These are phyloP conservation scores for Zygoascus ofunaensis DNA, from an alignment of 805 yeast species.

Conservation along the genomic window DNA sequence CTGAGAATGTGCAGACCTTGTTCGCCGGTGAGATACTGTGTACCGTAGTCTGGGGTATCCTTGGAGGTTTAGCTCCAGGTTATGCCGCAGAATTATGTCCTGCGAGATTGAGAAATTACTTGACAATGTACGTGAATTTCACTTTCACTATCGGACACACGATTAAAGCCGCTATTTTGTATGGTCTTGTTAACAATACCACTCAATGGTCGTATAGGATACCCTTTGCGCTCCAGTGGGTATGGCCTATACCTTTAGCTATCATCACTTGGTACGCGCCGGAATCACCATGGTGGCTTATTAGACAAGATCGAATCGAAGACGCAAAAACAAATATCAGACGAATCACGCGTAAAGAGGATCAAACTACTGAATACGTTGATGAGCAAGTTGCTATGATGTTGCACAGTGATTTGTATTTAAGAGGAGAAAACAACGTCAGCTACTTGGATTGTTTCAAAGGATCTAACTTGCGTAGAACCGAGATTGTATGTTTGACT, in stretches of 20 bases:
- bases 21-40: slow-evolving; percentile 32
- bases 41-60: slow-evolving; percentile 44
- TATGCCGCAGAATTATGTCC: slow-evolving; percentile 52
- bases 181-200: slow-evolving; percentile 23
- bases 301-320: slow-evolving; percentile 32
- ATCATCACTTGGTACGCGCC: slow-evolving; percentile 35
- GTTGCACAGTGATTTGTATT: slow-evolving; percentile 3
- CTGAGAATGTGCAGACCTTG: slow-evolving; percentile 30
- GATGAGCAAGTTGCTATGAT: slow-evolving; percentile 10
- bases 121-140: slow-evolving; percentile 42
- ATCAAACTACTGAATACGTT: neutral
- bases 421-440: neutral
- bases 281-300: slow-evolving; percentile 52
- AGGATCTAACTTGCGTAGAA: slow-evolving; percentile 40
- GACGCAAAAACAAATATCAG: slow-evolving; percentile 37
- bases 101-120: slow-evolving; percentile 37
- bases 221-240: slow-evolving; percentile 57
- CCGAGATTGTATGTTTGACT: slow-evolving; percentile 37
- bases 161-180: slow-evolving; percentile 43
- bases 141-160: slow-evolving; percentile 54
- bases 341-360: slow-evolving; percentile 16
- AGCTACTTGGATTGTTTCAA: slow-evolving; percentile 37
- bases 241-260: slow-evolving; percentile 44
- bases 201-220: slow-evolving; percentile 38
- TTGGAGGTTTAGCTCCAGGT: slow-evolving; percentile 40